These are phyloP conservation scores for Penicillium concentricum DNA, from an alignment of 2,329 filamentous ascomycete species.

Conservation along the genomic window DNA sequence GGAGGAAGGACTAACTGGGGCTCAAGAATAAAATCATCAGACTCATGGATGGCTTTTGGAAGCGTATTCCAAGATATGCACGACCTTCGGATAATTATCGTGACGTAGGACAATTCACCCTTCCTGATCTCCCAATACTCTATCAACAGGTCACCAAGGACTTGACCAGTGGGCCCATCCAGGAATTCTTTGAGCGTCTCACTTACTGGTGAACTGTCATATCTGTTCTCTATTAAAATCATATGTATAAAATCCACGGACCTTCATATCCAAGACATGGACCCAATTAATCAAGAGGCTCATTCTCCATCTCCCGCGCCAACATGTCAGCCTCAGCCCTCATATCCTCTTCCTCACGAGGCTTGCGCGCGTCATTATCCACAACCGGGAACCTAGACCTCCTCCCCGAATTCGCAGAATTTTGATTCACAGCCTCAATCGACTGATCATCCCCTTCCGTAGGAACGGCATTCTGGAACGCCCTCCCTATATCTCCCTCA, in stretches of 20 bases:
- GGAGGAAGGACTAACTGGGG: not conserved
- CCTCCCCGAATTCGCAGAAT: constrained; percentile 44
- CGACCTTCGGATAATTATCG: not conserved
- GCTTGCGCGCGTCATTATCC: constrained; percentile 67
- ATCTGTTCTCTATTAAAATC: not conserved
- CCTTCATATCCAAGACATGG: not conserved
- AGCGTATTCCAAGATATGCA: not conserved
- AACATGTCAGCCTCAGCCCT: constrained; percentile 70
- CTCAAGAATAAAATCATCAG: not conserved
- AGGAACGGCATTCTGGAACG: constrained; percentile 57
- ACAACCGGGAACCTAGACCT: constrained; percentile 65
- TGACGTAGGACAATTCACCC: not conserved
- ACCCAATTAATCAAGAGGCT: constrained; percentile 31
- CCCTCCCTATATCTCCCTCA: constrained; percentile 76
- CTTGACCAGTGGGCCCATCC: not conserved
- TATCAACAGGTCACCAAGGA: not conserved
- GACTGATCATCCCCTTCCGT: constrained; percentile 4
- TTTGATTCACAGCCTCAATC: constrained; percentile 22
- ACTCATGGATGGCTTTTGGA: not conserved
- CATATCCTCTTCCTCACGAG: constrained; percentile 75
- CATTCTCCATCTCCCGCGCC: constrained; percentile 36
- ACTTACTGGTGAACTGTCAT: not conserved
- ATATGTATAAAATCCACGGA: not conserved
- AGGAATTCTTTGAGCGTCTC: not conserved
- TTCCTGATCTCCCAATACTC: not conserved